These are phyloP conservation scores for Backusella psychrophila DNA, from an alignment of 192 early-diverging fungal genomes.

Conservation along the genomic window DNA sequence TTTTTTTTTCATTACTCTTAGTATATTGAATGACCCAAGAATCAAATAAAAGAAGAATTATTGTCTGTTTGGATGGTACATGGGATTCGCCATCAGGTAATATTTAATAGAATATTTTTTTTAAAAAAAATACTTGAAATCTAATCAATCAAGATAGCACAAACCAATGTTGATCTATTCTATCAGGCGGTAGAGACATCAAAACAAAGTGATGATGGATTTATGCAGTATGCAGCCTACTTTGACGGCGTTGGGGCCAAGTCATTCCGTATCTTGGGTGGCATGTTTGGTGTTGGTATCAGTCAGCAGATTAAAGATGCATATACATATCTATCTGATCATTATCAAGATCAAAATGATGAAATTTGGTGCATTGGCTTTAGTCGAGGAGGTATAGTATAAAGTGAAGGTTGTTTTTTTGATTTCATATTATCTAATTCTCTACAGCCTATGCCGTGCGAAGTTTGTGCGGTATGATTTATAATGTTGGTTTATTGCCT, in stretches of 20 bases:
- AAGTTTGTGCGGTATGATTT: constrained; percentile 23
- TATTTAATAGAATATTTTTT: not conserved
- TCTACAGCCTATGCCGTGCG: constrained; percentile 16
- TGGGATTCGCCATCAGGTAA: constrained; percentile 14
- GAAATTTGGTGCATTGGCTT: constrained; percentile 23
- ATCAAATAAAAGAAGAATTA: not conserved
- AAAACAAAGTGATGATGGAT: not conserved
- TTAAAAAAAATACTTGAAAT: not conserved
- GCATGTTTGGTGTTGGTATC: constrained; percentile 17
- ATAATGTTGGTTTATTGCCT: constrained; percentile 26
- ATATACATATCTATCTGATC: constrained; percentile 2
- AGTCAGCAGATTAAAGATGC: constrained; percentile 15
- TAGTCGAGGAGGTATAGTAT: constrained; percentile 21
- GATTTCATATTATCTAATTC: not conserved
- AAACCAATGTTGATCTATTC: not conserved
- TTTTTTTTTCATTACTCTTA: too few relatives aligned
- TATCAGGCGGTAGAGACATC: not conserved
- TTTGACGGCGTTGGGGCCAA: constrained; percentile 18
- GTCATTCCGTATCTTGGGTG: not conserved
- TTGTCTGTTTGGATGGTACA: constrained; percentile 13
- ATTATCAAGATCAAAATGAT: constrained; percentile 12
- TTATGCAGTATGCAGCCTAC: constrained; percentile 3
- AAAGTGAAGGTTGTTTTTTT: too few relatives aligned
- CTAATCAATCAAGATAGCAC: not conserved
- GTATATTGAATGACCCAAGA: not conserved